Evolutionary conservation across 495 filamentous ascomycete genomes (phyloP), one percentile per base, ranked within the genome.

Genomic region (Aspergillus coremiiformis): DNA sequence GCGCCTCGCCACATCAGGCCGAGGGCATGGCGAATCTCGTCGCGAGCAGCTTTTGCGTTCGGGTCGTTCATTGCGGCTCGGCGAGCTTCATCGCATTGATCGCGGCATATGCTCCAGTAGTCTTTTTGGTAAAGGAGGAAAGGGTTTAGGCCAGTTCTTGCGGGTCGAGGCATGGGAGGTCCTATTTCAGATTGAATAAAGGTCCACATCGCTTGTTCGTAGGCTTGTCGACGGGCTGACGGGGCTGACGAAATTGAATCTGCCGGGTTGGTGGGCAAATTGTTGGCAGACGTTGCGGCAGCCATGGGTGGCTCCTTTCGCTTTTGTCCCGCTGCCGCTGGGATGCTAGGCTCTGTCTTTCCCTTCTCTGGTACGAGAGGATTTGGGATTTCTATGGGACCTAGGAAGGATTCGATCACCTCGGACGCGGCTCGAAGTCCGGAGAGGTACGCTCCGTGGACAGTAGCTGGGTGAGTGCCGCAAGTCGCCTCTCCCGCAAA

Each of bases 401-500:
- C 94, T 41, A 90, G 65, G 58, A 95, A 76, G 8, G 82, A 67
- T 45, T 88, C 83, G 43, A 95, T 76, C 0, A 97, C 77, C 52
- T 97, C 90, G 15, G 87, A 80, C 3, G 94, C 93, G 4, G 87
- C 92, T 15, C 92, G 83, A 3, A 96, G 76, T 8, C 93, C 93
- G 7, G 90, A 94, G 19, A 99, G 81, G 65, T 96, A 99, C 5
- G 93, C 93, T 6, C 93, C 93, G 58, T 99, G 93, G 1, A 97
- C 93, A 5, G 93, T 97, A 23, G 93, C 93, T 8, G 93, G 93
- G 66, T 99, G 91, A 2, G 89, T 94, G 42, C 88, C 89, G 65
- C 86, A 95, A 3, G 93, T 96, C 33, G 93, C 92, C 70, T 99
- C 93, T 21, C 93, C 93, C 4, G 94, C 93, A 69, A 99, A 99